Percentiles rank a stretch among this genome's conserved stretches.
These are phyloP conservation scores for Gnomoniopsis smithogilvyi DNA, from an alignment of 2,329 filamentous ascomycete species.

Conservation along the genomic window DNA sequence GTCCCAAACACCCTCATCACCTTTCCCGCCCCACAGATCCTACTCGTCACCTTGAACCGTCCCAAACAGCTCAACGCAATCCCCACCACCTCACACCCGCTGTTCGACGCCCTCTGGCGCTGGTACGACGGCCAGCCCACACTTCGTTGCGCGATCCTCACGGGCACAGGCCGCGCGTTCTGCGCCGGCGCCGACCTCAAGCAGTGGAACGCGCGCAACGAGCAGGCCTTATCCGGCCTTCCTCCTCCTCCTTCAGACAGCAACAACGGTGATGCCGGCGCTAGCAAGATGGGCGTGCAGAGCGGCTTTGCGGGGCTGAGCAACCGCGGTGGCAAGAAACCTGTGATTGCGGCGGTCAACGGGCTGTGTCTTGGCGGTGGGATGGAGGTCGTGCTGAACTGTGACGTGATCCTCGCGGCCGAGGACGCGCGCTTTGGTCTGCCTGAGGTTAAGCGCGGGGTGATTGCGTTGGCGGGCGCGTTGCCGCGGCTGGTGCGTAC, in stretches of 20 bases:
- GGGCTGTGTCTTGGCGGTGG: conserved; percentile 73
- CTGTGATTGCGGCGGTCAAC: conserved; percentile 73
- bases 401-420: conserved; percentile 67
- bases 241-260: not conserved
- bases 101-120: conserved; percentile 41
- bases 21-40: conserved; percentile 51
- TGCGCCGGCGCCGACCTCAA: conserved; percentile 67
- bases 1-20: conserved; percentile 40
- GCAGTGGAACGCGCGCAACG: conserved; percentile 54
- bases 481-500: conserved; percentile 63
- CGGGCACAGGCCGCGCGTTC: conserved; percentile 61
- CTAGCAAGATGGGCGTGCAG: conserved; percentile 28
- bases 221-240: conserved; percentile 10
- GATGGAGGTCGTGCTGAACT: conserved; percentile 72
- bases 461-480: conserved; percentile 68
- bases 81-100: conserved; percentile 43
- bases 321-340: conserved; percentile 67
- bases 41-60: conserved; percentile 60
- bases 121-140: conserved; percentile 63
- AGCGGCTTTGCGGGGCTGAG: conserved; percentile 65
- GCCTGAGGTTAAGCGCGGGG: conserved; percentile 69
- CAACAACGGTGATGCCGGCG: conserved; percentile 3
- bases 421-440: conserved; percentile 60
- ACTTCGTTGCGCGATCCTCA: conserved; percentile 61
- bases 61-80: conserved; percentile 58